Evolutionary conservation across 805 yeast genomes (phyloP), one percentile per base, ranked within the genome.

Genomic region (Wickerhamiella bombiphila): DNA sequence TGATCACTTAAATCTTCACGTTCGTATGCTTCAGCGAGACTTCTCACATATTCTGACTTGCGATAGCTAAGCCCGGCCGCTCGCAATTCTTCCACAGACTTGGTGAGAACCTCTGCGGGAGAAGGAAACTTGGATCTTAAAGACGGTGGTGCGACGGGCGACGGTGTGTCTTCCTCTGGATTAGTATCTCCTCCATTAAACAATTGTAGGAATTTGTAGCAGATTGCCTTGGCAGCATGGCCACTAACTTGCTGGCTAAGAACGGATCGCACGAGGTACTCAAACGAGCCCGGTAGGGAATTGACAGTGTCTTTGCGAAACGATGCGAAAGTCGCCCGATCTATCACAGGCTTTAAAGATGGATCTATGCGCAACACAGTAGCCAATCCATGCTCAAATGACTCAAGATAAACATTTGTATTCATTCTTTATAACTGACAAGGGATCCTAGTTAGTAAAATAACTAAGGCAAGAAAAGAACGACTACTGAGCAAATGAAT

Each of bases 211-310:
- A 80, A 67, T 45, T 69, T 67, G 8, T 43, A 42, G 40, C 68
- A 65, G 22, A 85, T 80, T 1, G 85, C 66, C 7, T 50, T 55
- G 0, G 95, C 94, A 1, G 95, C 93, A 0, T 71, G 67, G 1
- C 94, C 94, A 20, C 60, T 53, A 4, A 58, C 54, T 37, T 58
- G 63, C 42, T 59, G 63, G 6, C 54, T 53, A 9, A 57, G 45
- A 15, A 58, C 48, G 5, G 52, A 49, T 16, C 58, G 40, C 7
- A 42, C 40, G 3, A 51, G 43, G 32, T 48, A 48, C 43, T 47
- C 42, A 22, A 50, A 51, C 14, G 51, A 39, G 7, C 48, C 29
- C 20, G 43, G 38, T 20, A 22, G 32, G 15, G n/a, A 22, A 25
- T 22, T 29, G 3, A 35, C 36, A 22, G 20, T 21, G 5, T 40